phyloP scores from a whole-genome alignment of 371 early-diverging fungal species.

The Chytridiales sp. region DNA sequence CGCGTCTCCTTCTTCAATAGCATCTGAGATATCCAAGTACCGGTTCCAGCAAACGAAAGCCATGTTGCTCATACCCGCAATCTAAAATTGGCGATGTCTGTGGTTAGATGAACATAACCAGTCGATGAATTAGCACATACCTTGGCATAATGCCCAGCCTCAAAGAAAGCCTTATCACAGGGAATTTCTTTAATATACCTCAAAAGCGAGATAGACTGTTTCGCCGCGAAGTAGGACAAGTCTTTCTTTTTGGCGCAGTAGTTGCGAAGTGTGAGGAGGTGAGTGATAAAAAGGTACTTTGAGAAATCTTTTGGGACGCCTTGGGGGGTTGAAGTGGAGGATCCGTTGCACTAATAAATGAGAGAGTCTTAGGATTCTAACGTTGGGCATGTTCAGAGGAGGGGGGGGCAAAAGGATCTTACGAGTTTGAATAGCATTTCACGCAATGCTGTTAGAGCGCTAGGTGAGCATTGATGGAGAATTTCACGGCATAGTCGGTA shows the following conservation, averaged over 20 bases:
- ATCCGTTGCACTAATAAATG: background rate
- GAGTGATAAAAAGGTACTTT: constrained; percentile 41
- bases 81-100: constrained; percentile 18
- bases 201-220: constrained; percentile 47
- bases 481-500: constrained; percentile 35
- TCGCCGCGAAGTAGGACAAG: constrained; percentile 47
- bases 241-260: constrained; percentile 50
- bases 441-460: constrained; percentile 32
- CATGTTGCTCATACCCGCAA: constrained; percentile 54
- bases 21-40: constrained; percentile 55
- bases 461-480: constrained; percentile 21
- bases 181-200: constrained; percentile 50
- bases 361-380: background rate
- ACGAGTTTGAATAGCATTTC: constrained; percentile 54
- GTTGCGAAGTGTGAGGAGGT: constrained; percentile 44
- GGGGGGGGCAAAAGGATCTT: background rate
- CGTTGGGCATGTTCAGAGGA: constrained; percentile 2
- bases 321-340: constrained; percentile 20
- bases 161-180: constrained; percentile 49
- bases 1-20: constrained; percentile 54
- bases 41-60: constrained; percentile 63
- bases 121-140: constrained; percentile 21
- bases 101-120: background rate
- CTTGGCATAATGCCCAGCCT: constrained; percentile 53
- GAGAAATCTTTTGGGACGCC: constrained; percentile 35